Conservation (phyloP, 768 basidiomycete genomes). For the Leccinum boreale region DNA sequence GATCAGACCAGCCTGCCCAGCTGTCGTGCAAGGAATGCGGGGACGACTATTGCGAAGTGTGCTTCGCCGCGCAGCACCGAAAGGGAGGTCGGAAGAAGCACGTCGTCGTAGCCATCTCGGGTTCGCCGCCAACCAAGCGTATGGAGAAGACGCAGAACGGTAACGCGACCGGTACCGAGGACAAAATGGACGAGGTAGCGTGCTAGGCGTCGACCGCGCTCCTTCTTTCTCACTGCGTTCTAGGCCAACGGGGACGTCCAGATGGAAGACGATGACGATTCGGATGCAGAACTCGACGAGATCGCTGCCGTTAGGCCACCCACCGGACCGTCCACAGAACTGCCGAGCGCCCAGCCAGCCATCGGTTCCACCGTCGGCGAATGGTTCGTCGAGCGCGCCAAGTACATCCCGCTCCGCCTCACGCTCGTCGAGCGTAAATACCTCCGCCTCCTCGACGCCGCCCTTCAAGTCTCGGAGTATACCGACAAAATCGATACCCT, state of each 20-base stretch:
- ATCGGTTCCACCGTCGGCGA: constrained; percentile 67
- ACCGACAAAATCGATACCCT: constrained; percentile 88
- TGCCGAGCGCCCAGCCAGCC: constrained; percentile 55
- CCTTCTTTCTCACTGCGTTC: not conserved
- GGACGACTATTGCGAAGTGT: constrained; percentile 80
- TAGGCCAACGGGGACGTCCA: constrained; percentile 36
- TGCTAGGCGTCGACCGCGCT: not conserved
- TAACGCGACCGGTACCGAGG: constrained; percentile 2
- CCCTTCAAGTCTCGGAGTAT: constrained; percentile 81
- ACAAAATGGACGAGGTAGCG: constrained; percentile 21
- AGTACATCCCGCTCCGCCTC: constrained; percentile 77
- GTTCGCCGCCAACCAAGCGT: constrained; percentile 7
- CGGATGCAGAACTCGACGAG: constrained; percentile 39
- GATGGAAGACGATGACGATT: constrained; percentile 30
- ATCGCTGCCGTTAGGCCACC: constrained; percentile 30
- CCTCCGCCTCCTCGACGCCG: constrained; percentile 81
- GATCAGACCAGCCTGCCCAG: constrained; percentile 77
- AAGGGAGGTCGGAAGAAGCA: constrained; percentile 77
- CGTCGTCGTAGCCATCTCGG: constrained; percentile 44
- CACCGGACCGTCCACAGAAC: constrained; percentile 25
- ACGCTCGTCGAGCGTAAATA: constrained; percentile 76
- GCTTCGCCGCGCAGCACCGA: constrained; percentile 80
- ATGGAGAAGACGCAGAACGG: constrained; percentile 16
- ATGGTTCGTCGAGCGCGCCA: constrained; percentile 81
- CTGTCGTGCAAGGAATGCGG: constrained; percentile 67